phyloP scores from a whole-genome alignment of 306 rosid species.

The Quercus bicolor region DNA sequence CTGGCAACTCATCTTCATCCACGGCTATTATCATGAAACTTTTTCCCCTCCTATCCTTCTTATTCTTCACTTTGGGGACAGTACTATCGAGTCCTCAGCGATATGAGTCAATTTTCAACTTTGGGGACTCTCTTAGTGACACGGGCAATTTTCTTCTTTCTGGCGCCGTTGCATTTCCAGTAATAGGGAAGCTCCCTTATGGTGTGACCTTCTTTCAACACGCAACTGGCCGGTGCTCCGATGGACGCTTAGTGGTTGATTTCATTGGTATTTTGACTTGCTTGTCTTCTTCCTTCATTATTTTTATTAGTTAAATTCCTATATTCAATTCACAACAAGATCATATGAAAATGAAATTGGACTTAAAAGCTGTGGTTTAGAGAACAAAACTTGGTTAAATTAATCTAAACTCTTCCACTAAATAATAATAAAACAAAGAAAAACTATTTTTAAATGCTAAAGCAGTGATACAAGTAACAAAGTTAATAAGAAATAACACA shows the following conservation, averaged over 20 bases:
- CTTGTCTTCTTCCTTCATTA: no score
- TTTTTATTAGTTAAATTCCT: background rate
- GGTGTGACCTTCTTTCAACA: conserved; percentile 62
- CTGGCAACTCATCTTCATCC: background rate
- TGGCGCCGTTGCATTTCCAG: conserved; percentile 39
- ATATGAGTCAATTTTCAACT: conserved; percentile 56
- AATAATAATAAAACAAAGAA: background rate
- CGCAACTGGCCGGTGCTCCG: conserved; percentile 70
- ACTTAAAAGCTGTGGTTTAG: no score
- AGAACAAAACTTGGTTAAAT: no score
- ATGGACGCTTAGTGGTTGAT: conserved; percentile 65
- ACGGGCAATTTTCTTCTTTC: conserved; percentile 63
- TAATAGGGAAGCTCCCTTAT: conserved; percentile 61
- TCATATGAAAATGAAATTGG: no score
- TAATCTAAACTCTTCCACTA: no score
- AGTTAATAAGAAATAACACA: no score
- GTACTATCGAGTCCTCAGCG: conserved; percentile 24
- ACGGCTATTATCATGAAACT: conserved; percentile 23
- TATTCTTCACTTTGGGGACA: background rate
- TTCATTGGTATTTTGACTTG: conserved; percentile 47
- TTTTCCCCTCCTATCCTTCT: conserved; percentile 11
- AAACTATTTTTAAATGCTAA: background rate
- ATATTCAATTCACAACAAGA: no score
- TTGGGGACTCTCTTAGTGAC: conserved; percentile 83
- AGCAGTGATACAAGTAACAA: background rate